Evolutionary conservation across 129 eudicot genomes (phyloP).

Genomic region (Ambrosia trifida): DNA sequence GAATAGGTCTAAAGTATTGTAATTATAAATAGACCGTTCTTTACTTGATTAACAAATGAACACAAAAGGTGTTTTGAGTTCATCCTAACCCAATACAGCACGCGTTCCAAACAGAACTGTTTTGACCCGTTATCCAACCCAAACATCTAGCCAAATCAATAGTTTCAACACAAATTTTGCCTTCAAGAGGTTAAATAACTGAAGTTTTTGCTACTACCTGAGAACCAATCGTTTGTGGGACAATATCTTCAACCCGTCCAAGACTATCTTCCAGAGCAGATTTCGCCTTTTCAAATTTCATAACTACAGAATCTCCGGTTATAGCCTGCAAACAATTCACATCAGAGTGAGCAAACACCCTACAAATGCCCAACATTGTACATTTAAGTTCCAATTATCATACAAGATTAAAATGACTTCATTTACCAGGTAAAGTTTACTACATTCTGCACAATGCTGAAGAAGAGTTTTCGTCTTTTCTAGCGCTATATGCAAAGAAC

Average conservation of each 20-base stretch:
- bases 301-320: constrained; percentile 85
- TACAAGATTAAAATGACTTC: neutral
- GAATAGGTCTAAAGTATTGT: neutral
- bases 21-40: neutral
- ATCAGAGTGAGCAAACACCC: neutral
- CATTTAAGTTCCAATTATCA: neutral
- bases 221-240: constrained; percentile 83
- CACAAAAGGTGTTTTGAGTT: neutral
- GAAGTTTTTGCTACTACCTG: constrained; percentile 52
- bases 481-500: constrained; percentile 85
- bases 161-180: neutral
- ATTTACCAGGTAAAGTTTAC: constrained; percentile 90
- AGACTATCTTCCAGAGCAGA: constrained; percentile 78
- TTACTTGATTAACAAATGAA: neutral
- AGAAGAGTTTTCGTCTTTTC: constrained; percentile 89
- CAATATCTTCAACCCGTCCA: constrained; percentile 85
- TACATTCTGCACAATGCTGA: constrained; percentile 91
- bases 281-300: constrained; percentile 83
- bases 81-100: neutral
- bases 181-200: neutral
- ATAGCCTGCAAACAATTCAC: constrained; percentile 60
- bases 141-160: neutral
- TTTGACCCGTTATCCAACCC: constrained; percentile 2
- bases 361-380: neutral
- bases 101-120: neutral